A percentile compares a stretch with the other conserved stretches of the same genome.
Evolutionary conservation across 2,329 filamentous ascomycete genomes (phyloP).

Genomic region (Ceratocystis cacaofunesta): DNA sequence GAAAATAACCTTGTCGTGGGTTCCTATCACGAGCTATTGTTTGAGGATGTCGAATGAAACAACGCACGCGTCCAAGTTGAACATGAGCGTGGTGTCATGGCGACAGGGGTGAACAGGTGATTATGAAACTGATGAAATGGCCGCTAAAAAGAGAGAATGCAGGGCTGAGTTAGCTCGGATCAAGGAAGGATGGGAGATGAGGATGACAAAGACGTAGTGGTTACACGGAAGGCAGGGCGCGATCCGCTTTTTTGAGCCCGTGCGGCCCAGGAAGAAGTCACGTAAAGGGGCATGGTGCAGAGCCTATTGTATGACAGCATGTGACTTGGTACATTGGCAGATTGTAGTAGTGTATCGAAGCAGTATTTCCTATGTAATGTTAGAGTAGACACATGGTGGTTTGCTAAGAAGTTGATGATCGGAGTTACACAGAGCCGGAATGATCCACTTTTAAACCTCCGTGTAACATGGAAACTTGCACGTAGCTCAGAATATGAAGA

Average conservation of each 20-base stretch:
- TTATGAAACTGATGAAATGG: background rate
- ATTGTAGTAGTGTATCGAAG: too few species aligned
- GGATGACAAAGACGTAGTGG: background rate
- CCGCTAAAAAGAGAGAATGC: background rate
- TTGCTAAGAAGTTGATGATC: background rate
- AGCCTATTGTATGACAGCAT: too few species aligned
- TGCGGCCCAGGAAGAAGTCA: background rate
- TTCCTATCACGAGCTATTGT: background rate
- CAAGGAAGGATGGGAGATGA: background rate
- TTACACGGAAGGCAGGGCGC: background rate
- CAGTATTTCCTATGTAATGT: background rate
- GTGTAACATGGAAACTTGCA: background rate
- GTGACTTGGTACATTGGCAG: too few species aligned
- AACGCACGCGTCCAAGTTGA: background rate
- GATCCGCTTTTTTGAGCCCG: background rate
- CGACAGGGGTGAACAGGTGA: background rate
- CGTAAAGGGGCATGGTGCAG: background rate
- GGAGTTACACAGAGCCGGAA: background rate
- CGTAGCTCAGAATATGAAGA: too few species aligned
- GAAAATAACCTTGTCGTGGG: background rate
- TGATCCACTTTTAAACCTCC: background rate
- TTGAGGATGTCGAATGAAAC: background rate
- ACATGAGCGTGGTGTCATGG: background rate
- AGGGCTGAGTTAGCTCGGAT: background rate
- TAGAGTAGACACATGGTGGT: background rate